Base-by-base conservation (phyloP, 768 basidiomycete genomes). In the Termitomyces sp. region DNA sequence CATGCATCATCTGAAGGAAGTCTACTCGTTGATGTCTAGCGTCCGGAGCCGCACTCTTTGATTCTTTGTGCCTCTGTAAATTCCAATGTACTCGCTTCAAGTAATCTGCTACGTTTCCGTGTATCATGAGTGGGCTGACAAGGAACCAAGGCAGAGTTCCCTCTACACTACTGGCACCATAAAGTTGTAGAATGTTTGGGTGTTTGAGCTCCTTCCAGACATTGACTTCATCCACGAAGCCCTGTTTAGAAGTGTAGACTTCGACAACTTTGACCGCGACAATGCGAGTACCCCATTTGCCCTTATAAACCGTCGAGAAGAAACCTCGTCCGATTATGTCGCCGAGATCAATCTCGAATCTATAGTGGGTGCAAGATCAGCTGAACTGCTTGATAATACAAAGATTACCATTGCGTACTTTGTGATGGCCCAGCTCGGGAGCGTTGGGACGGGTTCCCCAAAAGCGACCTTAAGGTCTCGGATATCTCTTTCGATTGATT, bases 381-480 rank as follows among this genome's bases (percentile, higher is more conserved):
- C 28, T 44, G 24, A 46, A 12, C 6, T 43, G 9, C n/a, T 48
- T 18, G 32, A 45, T 46, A 16, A 28, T 40, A n/a, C 20, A 8
- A 32, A 30, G 43, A 42, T 42, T 24, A 10, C n/a, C 24, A 49
- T 20, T 53, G 48, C 72, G 36, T 60, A 81, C 83, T 76, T 74
- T 1, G 89, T 90, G 61, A 90, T 90, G 2, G 88, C 88, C 88
- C 89, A 91, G 62, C 75, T 81, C 0, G 88, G 88, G 38, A 89
- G 63, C 48, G 69, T 73, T 30, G 71, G 55, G 7, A 61, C 36
- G 10, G 52, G 52, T 16, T 53, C 33, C 30, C 48, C 43, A 38
- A 54, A 54, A 22, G 53, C 52, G 20, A 28, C 33, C 46, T 58
- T 57, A 0, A 60, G 49, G 2, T 45, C 40, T 35, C 43, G 53